A percentile compares a stretch with the other conserved stretches of the same genome.
phyloP scores from a whole-genome alignment of 2,329 filamentous ascomycete genomes.

The Fusarium torreyae region DNA sequence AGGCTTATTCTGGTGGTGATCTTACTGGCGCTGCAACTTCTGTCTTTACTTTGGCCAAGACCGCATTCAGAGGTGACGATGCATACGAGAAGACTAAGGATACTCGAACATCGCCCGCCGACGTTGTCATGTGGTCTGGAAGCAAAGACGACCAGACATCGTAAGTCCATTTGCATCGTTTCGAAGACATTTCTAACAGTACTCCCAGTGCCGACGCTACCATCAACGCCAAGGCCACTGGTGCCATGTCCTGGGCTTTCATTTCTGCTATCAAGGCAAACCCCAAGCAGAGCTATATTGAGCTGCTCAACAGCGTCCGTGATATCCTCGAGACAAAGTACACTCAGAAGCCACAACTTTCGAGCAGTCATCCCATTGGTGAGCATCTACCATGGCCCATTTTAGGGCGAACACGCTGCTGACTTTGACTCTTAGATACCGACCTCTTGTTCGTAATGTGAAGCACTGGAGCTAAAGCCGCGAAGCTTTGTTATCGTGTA shows the following conservation, averaged over 20 bases:
- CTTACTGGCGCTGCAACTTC: slow-evolving; percentile 84
- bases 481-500: slow-evolving; percentile 54
- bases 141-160: slow-evolving; percentile 97
- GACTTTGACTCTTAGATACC: slow-evolving; percentile 64
- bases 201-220: slow-evolving; percentile 84
- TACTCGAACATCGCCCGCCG: slow-evolving; percentile 93
- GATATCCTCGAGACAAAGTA: slow-evolving; percentile 91
- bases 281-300: slow-evolving; percentile 94
- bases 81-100: slow-evolving; percentile 84
- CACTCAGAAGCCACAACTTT: slow-evolving; percentile 94
- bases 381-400: slow-evolving; percentile 57
- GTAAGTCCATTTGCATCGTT: slow-evolving; percentile 55
- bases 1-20: slow-evolving; percentile 87
- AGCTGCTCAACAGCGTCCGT: slow-evolving; percentile 94
- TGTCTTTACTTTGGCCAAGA: slow-evolving; percentile 89
- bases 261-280: slow-evolving; percentile 92
- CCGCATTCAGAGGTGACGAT: slow-evolving; percentile 83
- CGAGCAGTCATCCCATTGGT: slow-evolving; percentile 96
- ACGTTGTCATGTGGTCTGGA: slow-evolving; percentile 98
- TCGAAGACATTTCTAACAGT: slow-evolving; percentile 37
- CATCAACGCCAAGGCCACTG: slow-evolving; percentile 90
- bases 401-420: slow-evolving; percentile 19
- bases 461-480: slow-evolving; percentile 64
- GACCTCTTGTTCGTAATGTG: slow-evolving; percentile 78
- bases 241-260: slow-evolving; percentile 99